These are phyloP conservation scores for Candida koratica DNA, from an alignment of 805 yeast genomes.

Conservation along the genomic window DNA sequence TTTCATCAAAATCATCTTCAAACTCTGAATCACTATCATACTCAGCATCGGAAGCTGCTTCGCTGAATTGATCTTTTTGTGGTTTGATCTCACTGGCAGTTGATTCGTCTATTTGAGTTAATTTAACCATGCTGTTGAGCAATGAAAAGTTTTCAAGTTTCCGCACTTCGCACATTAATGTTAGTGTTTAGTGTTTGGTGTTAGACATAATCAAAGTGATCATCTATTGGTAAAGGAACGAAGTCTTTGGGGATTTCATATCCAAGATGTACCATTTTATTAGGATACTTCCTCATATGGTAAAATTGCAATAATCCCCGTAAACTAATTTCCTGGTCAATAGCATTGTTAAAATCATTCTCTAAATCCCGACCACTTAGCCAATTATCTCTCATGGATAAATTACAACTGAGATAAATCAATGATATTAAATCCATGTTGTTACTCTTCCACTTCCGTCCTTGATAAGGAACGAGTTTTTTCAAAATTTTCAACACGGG, in stretches of 20 bases:
- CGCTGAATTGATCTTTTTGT: conserved; percentile 17
- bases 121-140: conserved; percentile 56
- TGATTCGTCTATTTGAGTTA: conserved; percentile 68
- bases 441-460: conserved; percentile 87
- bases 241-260: conserved; percentile 30
- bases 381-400: conserved; percentile 82
- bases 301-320: conserved; percentile 76
- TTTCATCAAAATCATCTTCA: conserved; percentile 74
- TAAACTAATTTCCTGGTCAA: conserved; percentile 81
- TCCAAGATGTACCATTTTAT: conserved; percentile 53
- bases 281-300: conserved; percentile 55
- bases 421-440: conserved; percentile 93
- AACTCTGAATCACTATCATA: conserved; percentile 46
- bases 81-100: conserved; percentile 32
- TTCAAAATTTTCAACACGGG: conserved; percentile 74
- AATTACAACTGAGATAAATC: conserved; percentile 70
- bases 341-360: conserved; percentile 69
- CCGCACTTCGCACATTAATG: conserved; percentile 1
- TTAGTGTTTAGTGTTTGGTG: background rate
- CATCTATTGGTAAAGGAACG: conserved; percentile 12
- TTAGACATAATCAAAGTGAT: conserved; percentile 12
- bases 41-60: conserved; percentile 30
- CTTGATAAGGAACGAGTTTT: conserved; percentile 82
- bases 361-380: conserved; percentile 75
- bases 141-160: conserved; percentile 6